These are phyloP conservation scores for Xylaria sp. DNA, from an alignment of 2,329 filamentous ascomycete species.

Conservation along the genomic window DNA sequence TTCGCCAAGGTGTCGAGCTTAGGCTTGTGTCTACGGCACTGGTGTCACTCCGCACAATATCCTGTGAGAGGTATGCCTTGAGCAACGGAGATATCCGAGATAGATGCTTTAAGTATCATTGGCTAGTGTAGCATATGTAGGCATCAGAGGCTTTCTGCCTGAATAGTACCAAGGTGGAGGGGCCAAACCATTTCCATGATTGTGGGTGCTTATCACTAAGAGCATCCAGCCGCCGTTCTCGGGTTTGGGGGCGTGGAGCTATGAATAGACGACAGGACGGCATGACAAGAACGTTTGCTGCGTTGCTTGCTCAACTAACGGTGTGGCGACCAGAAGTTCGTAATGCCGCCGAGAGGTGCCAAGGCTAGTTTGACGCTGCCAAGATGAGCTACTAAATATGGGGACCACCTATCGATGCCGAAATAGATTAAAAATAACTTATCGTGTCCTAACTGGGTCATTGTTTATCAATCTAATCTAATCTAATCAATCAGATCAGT, in stretches of 20 bases:
- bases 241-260: background rate
- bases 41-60: background rate
- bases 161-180: slow-evolving; percentile 11
- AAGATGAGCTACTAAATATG: background rate
- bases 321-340: background rate
- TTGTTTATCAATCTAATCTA: slow-evolving; percentile 25
- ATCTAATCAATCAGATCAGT: slow-evolving; percentile 25
- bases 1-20: background rate
- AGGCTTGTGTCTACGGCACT: background rate
- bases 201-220: background rate
- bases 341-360: background rate
- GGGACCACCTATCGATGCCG: background rate
- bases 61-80: background rate
- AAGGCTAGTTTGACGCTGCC: background rate
- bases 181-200: slow-evolving; percentile 1
- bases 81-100: slow-evolving; percentile 18
- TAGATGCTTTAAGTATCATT: slow-evolving; percentile 4
- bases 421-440: background rate
- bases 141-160: slow-evolving; percentile 19
- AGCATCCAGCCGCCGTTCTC: background rate
- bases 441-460: background rate
- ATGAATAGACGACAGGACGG: background rate
- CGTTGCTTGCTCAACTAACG: background rate
- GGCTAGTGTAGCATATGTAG: background rate
- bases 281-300: background rate